Evolutionary conservation across 1,139 yeast genomes (phyloP).

Genomic region (Candida sanyaensis): DNA sequence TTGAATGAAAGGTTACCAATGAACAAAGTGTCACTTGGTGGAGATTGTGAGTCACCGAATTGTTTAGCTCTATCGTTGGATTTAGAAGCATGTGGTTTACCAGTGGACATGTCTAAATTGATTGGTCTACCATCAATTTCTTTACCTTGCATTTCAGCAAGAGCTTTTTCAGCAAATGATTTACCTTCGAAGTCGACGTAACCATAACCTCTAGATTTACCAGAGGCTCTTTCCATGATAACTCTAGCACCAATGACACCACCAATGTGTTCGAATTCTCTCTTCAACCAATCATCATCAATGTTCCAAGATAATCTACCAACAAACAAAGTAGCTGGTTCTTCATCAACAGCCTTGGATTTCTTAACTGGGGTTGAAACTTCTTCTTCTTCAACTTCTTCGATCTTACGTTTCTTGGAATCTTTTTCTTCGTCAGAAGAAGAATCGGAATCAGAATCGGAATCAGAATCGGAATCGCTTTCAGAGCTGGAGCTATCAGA

Average conservation of each 20-base stretch:
- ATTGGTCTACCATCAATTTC: constrained; percentile 97
- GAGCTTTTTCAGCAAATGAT: constrained; percentile 84
- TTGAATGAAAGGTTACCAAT: constrained; percentile 94
- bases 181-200: constrained; percentile 89
- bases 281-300: constrained; percentile 90
- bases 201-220: constrained; percentile 97
- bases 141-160: constrained; percentile 81
- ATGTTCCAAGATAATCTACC: constrained; percentile 98
- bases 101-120: constrained; percentile 88
- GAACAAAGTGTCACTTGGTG: constrained; percentile 94
- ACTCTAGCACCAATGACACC: constrained; percentile 91
- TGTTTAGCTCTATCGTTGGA: constrained; percentile 79
- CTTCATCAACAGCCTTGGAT: constrained; percentile 38
- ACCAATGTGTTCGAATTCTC: constrained; percentile 81
- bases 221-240: constrained; percentile 87
- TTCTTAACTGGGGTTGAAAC: constrained; percentile 26
- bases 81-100: constrained; percentile 65
- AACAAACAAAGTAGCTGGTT: constrained; percentile 89
- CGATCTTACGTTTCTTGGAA: constrained; percentile 39
- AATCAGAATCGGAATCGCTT: constrained; percentile 30
- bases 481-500: constrained; percentile 20
- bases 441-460: constrained; percentile 26
- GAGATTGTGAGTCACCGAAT: constrained; percentile 87
- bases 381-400: constrained; percentile 31
- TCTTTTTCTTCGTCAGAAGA: constrained; percentile 25